Percentiles rank a stretch among this genome's conserved stretches.
Evolutionary conservation across 306 rosid species (phyloP).

Genomic region (Bauhinia variegata): DNA sequence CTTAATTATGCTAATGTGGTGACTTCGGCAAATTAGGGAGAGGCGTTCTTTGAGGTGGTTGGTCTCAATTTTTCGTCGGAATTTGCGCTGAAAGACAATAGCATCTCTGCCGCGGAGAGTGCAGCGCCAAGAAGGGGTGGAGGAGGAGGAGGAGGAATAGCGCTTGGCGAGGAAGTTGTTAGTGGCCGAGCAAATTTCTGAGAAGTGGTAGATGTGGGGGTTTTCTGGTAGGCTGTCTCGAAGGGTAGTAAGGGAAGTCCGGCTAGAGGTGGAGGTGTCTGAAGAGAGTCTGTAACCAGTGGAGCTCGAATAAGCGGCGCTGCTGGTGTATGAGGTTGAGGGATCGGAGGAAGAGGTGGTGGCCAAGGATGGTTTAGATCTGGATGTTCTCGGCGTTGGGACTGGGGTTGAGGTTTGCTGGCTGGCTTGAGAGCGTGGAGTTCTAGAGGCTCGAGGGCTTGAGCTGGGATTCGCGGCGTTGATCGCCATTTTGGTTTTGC

Average conservation of each 20-base stretch:
- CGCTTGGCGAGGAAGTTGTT: conserved; percentile 81
- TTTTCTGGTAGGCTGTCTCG: conserved; percentile 64
- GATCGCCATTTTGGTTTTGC: conserved; percentile 68
- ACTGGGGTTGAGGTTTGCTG: conserved; percentile 6
- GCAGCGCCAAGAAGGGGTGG: conserved; percentile 89
- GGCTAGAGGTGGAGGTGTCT: conserved; percentile 52
- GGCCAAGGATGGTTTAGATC: neutral
- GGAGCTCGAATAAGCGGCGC: conserved; percentile 23
- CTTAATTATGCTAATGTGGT: conserved; percentile 70
- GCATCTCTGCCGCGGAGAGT: conserved; percentile 66
- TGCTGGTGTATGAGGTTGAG: conserved; percentile 40
- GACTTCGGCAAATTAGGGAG: conserved; percentile 76
- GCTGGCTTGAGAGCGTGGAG: conserved; percentile 10
- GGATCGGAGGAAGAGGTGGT: conserved; percentile 37
- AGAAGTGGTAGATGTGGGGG: conserved; percentile 73
- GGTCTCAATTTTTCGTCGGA: conserved; percentile 51
- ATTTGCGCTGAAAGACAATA: conserved; percentile 79
- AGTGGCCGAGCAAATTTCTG: conserved; percentile 73
- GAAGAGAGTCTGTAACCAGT: conserved; percentile 56
- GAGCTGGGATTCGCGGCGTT: conserved; percentile 45
- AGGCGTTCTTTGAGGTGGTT: conserved; percentile 55
- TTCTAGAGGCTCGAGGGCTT: conserved; percentile 33
- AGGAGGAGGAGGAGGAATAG: conserved; percentile 50
- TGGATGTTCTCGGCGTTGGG: conserved; percentile 14
- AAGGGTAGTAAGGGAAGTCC: conserved; percentile 47